Percentiles rank a stretch among this genome's conserved stretches.
Evolutionary conservation across 192 early-diverging fungal species (phyloP).

Genomic region (Podila clonocystis): DNA sequence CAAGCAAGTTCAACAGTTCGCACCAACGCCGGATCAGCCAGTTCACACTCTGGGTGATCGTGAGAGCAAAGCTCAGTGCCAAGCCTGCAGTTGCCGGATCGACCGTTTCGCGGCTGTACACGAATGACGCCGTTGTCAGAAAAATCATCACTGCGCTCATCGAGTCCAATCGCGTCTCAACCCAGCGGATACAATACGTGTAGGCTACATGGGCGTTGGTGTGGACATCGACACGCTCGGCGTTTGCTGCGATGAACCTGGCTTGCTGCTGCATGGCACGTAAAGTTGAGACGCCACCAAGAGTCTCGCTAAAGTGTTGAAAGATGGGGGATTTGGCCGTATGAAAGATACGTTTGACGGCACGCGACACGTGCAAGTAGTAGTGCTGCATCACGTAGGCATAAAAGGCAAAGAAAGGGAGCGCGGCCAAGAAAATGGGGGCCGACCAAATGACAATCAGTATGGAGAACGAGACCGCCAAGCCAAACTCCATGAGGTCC

Average conservation of each 20-base stretch:
- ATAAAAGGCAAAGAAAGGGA: conserved; percentile 15
- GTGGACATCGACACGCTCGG: not conserved
- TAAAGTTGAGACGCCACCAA: conserved; percentile 78
- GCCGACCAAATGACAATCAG: conserved; percentile 72
- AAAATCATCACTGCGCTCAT: conserved; percentile 83
- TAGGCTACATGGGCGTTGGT: conserved; percentile 20
- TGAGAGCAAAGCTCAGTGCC: conserved; percentile 70
- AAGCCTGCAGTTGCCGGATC: conserved; percentile 66
- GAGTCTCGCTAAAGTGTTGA: conserved; percentile 84
- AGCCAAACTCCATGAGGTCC: conserved; percentile 18
- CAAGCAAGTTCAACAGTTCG: conserved; percentile 85
- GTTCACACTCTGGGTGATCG: conserved; percentile 82
- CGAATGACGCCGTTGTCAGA: conserved; percentile 69
- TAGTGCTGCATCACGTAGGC: conserved; percentile 60
- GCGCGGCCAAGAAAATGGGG: conserved; percentile 74
- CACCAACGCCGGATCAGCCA: conserved; percentile 86
- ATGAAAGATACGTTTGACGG: conserved; percentile 78
- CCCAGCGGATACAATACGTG: conserved; percentile 73
- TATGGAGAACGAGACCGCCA: conserved; percentile 51
- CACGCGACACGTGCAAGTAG: conserved; percentile 82
- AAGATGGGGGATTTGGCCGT: conserved; percentile 80
- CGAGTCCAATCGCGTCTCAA: conserved; percentile 80
- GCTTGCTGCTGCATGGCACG: conserved; percentile 79
- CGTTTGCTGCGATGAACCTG: conserved; percentile 65
- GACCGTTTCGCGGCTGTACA: conserved; percentile 58